phyloP scores from a whole-genome alignment of 805 yeast species.

The Suhomyces prunicola region DNA sequence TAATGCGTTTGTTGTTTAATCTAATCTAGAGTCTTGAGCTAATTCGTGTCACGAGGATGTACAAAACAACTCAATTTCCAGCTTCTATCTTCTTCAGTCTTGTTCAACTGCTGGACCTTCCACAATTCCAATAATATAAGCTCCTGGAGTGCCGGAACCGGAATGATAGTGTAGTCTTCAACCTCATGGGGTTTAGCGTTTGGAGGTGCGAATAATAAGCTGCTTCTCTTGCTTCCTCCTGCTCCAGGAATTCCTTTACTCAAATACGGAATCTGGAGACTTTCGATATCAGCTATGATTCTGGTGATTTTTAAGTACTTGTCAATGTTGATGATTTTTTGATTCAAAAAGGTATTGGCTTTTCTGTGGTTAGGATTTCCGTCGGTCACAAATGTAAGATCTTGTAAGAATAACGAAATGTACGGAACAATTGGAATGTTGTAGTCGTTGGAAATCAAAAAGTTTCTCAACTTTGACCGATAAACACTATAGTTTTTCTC shows the following conservation, averaged over 20 bases:
- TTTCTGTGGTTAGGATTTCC: conserved; percentile 71
- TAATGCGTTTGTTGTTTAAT: background rate
- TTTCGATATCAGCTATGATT: conserved; percentile 63
- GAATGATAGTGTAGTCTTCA: conserved; percentile 39
- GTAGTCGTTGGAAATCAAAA: conserved; percentile 46
- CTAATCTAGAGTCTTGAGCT: background rate
- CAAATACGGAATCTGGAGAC: conserved; percentile 60
- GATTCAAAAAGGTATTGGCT: conserved; percentile 54
- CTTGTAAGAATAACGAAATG: conserved; percentile 70
- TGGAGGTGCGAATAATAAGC: conserved; percentile 18
- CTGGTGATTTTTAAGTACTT: conserved; percentile 67
- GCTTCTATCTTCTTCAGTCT: conserved; percentile 61
- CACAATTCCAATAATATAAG: conserved; percentile 65
- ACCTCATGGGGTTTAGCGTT: conserved; percentile 13
- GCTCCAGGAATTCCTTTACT: conserved; percentile 15
- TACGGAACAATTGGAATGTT: conserved; percentile 73
- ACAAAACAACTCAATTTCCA: conserved; percentile 68
- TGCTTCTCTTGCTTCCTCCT: conserved; percentile 20
- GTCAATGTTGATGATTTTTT: conserved; percentile 67
- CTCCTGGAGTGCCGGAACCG: conserved; percentile 49
- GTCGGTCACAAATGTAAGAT: conserved; percentile 75
- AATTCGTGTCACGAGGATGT: conserved; percentile 45
- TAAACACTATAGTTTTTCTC: conserved; percentile 69
- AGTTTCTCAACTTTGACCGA: conserved; percentile 57
- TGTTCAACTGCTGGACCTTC: conserved; percentile 62